Conservation (phyloP, 1,284 basidiomycete genomes). For the Leccinum huronense region DNA sequence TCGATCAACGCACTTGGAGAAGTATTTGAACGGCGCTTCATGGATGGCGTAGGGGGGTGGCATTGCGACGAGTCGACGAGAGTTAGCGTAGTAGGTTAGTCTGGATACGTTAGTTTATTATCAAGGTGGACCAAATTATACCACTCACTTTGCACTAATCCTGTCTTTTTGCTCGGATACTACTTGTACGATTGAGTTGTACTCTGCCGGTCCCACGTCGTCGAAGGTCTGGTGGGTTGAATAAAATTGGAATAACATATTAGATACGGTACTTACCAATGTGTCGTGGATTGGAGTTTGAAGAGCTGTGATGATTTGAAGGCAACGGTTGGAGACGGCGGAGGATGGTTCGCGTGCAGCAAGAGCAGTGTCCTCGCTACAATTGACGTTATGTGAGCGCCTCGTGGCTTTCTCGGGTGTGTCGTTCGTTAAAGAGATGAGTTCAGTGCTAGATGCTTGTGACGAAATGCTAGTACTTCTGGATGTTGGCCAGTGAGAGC, state of each 20-base stretch:
- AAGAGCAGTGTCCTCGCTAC: background rate
- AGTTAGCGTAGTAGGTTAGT: background rate
- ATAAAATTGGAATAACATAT: background rate
- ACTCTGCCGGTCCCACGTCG: background rate
- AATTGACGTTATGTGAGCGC: background rate
- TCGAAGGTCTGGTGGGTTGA: background rate
- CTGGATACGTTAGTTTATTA: background rate
- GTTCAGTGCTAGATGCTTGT: background rate
- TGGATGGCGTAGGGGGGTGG: background rate
- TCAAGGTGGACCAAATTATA: background rate
- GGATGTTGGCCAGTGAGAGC: constrained; percentile 1
- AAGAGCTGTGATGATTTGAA: background rate
- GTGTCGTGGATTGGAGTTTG: background rate
- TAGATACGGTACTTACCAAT: background rate
- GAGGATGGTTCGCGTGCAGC: background rate
- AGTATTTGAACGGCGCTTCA: background rate
- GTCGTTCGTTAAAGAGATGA: background rate
- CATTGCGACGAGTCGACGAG: background rate
- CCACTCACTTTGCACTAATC: background rate
- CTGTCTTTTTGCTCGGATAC: background rate
- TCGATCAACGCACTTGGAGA: background rate
- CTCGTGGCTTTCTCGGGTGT: background rate
- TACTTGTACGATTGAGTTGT: background rate
- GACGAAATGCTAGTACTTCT: background rate
- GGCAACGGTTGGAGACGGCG: background rate